These are phyloP conservation scores for Auriscalpium microsporum DNA, from an alignment of 768 basidiomycete species.

Conservation along the genomic window DNA sequence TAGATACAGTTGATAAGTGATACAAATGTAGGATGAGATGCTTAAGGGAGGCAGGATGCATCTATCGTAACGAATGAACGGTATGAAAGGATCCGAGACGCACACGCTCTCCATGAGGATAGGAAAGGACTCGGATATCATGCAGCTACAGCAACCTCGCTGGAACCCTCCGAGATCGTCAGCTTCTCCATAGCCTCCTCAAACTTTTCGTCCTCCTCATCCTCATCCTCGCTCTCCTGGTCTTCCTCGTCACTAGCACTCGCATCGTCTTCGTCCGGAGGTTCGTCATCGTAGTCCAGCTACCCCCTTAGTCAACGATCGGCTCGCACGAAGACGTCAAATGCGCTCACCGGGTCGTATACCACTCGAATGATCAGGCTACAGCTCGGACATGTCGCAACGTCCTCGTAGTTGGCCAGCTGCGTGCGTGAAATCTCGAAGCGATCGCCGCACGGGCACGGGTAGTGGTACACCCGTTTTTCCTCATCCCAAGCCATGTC, in stretches of 20 bases:
- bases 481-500: slow-evolving; percentile 88
- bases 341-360: slow-evolving; percentile 78
- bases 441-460: slow-evolving; percentile 95
- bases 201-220: slow-evolving; percentile 34
- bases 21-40: no score
- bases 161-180: slow-evolving; percentile 32
- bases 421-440: slow-evolving; percentile 90
- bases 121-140: no score
- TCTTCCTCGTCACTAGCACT: slow-evolving; percentile 16
- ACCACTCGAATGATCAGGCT: slow-evolving; percentile 88
- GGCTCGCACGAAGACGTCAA: neutral
- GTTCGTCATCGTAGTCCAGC: slow-evolving; percentile 82
- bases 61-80: no score
- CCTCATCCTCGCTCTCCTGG: slow-evolving; percentile 13
- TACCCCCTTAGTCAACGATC: slow-evolving; percentile 20
- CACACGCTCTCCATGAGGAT: no score
- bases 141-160: slow-evolving; percentile 17
- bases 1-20: no score
- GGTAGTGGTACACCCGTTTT: slow-evolving; percentile 86
- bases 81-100: no score
- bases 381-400: slow-evolving; percentile 94
- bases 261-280: slow-evolving; percentile 38
- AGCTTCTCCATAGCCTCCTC: slow-evolving; percentile 65
- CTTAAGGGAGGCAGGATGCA: no score
- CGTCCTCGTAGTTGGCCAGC: slow-evolving; percentile 83